Percentiles rank a stretch among this genome's conserved stretches.
Conservation (phyloP, 2,329 filamentous ascomycete species). For the Cadophora sp. region DNA sequence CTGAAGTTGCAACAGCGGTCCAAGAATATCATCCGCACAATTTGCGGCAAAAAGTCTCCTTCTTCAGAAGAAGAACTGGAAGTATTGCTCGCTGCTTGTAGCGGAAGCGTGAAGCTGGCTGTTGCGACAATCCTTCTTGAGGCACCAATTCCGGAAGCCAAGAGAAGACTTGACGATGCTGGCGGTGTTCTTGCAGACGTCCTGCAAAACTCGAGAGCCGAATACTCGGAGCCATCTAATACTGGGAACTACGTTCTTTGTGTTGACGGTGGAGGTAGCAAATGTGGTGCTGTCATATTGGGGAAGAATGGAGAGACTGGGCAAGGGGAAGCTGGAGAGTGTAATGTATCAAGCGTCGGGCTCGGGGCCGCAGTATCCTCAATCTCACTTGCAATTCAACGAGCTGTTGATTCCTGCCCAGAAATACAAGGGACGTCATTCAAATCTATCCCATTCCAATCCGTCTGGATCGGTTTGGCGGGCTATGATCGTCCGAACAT, state of each 20-base stretch:
- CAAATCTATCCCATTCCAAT: not conserved
- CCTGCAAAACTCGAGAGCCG: not conserved
- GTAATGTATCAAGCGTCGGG: not conserved
- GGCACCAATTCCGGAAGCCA: not conserved
- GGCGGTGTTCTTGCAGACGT: slow-evolving; percentile 2
- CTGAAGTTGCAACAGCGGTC: slow-evolving; percentile 6
- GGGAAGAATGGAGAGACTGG: not conserved
- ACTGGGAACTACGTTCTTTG: not conserved
- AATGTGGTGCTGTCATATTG: not conserved
- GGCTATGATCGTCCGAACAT: slow-evolving; percentile 3
- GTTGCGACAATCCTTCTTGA: not conserved
- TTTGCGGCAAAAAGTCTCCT: not conserved
- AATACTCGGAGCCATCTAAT: not conserved
- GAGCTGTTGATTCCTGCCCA: slow-evolving; percentile 2
- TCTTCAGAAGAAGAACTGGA: not conserved
- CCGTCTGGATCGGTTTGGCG: not conserved
- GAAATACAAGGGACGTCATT: not conserved
- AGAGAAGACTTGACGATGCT: not conserved
- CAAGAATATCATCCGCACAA: slow-evolving; percentile 1
- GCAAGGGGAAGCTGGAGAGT: slow-evolving; percentile 1
- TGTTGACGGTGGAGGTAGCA: slow-evolving; percentile 3
- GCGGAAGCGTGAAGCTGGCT: slow-evolving; percentile 5
- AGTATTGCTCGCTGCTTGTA: not conserved
- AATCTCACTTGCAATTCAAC: not conserved
- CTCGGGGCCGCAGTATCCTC: not conserved